These are phyloP conservation scores for Linnemannia hyalina DNA, from an alignment of 192 early-diverging fungal species.

Conservation along the genomic window DNA sequence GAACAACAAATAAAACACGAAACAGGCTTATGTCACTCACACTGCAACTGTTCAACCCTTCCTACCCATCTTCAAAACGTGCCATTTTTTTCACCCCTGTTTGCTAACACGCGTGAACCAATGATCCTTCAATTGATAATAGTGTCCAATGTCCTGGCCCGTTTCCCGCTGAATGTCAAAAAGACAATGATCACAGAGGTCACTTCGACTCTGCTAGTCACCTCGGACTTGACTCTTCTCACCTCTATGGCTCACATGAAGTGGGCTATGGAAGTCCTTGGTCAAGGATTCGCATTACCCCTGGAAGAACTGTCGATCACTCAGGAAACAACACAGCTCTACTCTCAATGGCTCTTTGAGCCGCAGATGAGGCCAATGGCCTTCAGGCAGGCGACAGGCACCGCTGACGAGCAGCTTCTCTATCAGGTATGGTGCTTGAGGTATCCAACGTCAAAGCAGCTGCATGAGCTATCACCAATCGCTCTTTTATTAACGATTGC, in stretches of 20 bases:
- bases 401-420: conserved; percentile 74
- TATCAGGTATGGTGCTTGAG: conserved; percentile 65
- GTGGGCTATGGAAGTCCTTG: conserved; percentile 91
- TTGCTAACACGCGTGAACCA: background rate
- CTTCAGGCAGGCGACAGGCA: conserved; percentile 60
- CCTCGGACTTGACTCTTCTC: conserved; percentile 72
- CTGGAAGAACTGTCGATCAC: conserved; percentile 82
- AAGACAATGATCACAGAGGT: conserved; percentile 77
- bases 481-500: conserved; percentile 8
- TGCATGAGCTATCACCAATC: background rate
- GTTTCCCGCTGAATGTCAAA: conserved; percentile 76
- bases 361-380: conserved; percentile 69
- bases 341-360: conserved; percentile 83
- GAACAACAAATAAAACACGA: background rate
- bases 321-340: conserved; percentile 74
- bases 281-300: conserved; percentile 84
- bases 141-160: conserved; percentile 80
- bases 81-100: background rate
- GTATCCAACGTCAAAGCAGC: background rate
- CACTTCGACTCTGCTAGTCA: conserved; percentile 64
- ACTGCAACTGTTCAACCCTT: background rate
- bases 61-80: background rate
- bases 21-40: conserved; percentile 5
- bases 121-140: background rate
- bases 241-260: conserved; percentile 82